Evolutionary conservation across 768 basidiomycete species (phyloP).

Genomic region (Collybiopsis confluens): DNA sequence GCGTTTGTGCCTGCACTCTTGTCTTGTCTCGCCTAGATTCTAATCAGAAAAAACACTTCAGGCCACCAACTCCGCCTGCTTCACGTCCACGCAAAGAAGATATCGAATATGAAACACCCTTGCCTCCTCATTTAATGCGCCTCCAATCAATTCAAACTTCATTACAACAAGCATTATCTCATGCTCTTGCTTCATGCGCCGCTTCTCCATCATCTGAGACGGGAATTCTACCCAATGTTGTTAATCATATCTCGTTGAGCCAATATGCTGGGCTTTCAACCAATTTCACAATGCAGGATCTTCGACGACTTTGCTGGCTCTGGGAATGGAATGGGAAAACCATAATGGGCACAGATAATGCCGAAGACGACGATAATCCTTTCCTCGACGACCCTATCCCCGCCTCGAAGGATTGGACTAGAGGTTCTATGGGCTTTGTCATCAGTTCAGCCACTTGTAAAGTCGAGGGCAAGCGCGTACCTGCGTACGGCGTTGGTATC

Average conservation of each 20-base stretch:
- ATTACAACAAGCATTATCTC: constrained; percentile 78
- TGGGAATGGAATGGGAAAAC: constrained; percentile 77
- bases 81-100: constrained; percentile 34
- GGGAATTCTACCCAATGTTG: constrained; percentile 70
- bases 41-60: constrained; percentile 17
- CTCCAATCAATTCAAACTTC: constrained; percentile 62
- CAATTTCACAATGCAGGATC: constrained; percentile 63
- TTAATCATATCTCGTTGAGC: constrained; percentile 69
- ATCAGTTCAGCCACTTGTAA: constrained; percentile 71
- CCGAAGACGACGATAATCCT: constrained; percentile 62
- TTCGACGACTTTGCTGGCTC: constrained; percentile 77
- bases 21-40: background rate
- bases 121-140: constrained; percentile 59
- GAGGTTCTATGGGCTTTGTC: constrained; percentile 77
- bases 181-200: constrained; percentile 80
- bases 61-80: constrained; percentile 57
- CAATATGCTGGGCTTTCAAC: constrained; percentile 66
- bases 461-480: constrained; percentile 57
- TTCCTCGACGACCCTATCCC: constrained; percentile 47
- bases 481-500: constrained; percentile 82
- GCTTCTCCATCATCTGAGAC: constrained; percentile 74
- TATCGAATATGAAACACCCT: constrained; percentile 17
- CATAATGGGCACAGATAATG: constrained; percentile 5
- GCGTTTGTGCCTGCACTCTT: constrained; percentile 33
- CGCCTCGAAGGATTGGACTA: constrained; percentile 63